phyloP scores from a whole-genome alignment of 1,139 yeast genomes.

The Yamadazyma triangularis region DNA sequence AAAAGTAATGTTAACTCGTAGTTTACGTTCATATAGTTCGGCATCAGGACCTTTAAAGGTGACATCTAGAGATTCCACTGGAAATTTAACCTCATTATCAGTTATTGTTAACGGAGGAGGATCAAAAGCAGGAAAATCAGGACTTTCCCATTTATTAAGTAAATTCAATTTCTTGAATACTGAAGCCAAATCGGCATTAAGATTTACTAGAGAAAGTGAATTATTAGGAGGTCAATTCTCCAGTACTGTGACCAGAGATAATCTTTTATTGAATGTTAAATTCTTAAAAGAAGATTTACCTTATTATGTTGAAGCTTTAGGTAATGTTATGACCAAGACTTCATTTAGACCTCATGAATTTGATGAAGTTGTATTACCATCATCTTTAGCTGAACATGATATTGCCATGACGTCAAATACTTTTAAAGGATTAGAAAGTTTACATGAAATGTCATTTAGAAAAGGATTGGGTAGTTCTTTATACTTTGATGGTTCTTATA shows the following conservation, averaged over 20 bases:
- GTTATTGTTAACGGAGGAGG: conserved; percentile 82
- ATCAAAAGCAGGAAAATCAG: conserved; percentile 73
- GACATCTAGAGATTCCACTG: conserved; percentile 45
- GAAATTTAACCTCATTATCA: conserved; percentile 63
- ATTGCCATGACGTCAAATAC: conserved; percentile 49
- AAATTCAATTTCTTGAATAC: conserved; percentile 86
- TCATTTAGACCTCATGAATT: conserved; percentile 80
- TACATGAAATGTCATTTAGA: conserved; percentile 82
- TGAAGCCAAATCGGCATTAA: conserved; percentile 76
- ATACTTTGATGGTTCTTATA: conserved; percentile 61
- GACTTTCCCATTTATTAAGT: conserved; percentile 81
- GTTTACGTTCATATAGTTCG: conserved; percentile 47
- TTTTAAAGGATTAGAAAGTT: conserved; percentile 68
- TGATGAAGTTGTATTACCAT: conserved; percentile 76
- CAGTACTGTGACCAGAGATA: conserved; percentile 75
- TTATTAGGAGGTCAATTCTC: conserved; percentile 81
- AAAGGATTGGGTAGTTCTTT: conserved; percentile 85
- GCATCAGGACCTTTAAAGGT: conserved; percentile 36
- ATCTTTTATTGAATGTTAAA: conserved; percentile 70
- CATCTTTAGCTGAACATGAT: conserved; percentile 55
- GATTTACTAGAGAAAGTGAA: conserved; percentile 93
- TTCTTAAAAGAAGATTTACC: conserved; percentile 89
- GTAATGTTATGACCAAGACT: conserved; percentile 69
- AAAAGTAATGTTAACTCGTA: conserved; percentile 45
- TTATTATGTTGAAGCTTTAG: conserved; percentile 83